Evolutionary conservation across 2,329 filamentous ascomycete species (phyloP).

Genomic region (Pseudonectria foliicola): DNA sequence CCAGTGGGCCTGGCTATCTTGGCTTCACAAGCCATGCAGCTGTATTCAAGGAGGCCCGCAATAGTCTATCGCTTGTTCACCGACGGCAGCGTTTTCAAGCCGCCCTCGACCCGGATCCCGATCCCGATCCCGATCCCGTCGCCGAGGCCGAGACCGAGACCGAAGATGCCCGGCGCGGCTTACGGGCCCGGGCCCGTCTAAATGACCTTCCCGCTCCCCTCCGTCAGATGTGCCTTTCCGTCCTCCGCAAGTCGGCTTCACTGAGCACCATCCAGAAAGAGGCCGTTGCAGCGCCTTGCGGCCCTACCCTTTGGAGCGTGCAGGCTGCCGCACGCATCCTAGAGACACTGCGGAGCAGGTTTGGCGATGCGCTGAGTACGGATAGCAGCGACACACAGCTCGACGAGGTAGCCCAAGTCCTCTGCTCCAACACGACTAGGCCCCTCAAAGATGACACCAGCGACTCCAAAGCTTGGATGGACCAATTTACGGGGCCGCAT

Average conservation of each 20-base stretch:
- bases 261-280: conserved; percentile 14
- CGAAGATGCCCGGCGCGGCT: background rate
- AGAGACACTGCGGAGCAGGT: conserved; percentile 25
- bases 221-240: conserved; percentile 30
- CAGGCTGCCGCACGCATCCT: conserved; percentile 23
- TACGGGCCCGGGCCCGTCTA: conserved; percentile 6
- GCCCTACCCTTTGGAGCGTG: conserved; percentile 27
- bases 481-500: conserved; percentile 30
- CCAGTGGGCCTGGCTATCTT: conserved; percentile 29
- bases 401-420: conserved; percentile 27
- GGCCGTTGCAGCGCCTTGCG: conserved; percentile 13
- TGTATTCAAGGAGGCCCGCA: conserved; percentile 35
- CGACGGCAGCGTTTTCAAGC: conserved; percentile 4
- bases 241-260: conserved; percentile 31
- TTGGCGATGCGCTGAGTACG: conserved; percentile 20
- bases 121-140: too few relatives aligned
- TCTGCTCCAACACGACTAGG: conserved; percentile 32
- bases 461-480: conserved; percentile 30
- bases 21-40: conserved; percentile 37
- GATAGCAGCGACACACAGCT: conserved; percentile 22
- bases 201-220: conserved; percentile 19
- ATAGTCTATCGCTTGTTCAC: conserved; percentile 29
- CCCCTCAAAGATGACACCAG: conserved; percentile 29
- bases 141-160: background rate
- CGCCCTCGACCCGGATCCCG: conserved; percentile 4